Evolutionary conservation across 345 rosid genomes (phyloP).

Genomic region (Physaria fendleri): DNA sequence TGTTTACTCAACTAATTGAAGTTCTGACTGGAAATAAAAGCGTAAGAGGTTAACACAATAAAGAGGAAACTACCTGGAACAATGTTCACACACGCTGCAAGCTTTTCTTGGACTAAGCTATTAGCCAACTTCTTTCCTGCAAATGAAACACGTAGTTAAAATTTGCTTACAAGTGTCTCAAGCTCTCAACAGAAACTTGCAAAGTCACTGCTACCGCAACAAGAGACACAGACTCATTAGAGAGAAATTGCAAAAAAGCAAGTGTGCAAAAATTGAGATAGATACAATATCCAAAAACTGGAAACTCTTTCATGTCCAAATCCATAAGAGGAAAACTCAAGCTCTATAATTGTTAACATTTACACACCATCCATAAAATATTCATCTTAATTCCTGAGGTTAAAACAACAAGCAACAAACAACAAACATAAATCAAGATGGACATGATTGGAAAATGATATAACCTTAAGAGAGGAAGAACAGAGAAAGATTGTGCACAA

Average conservation of each 20-base stretch:
- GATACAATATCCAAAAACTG: background rate
- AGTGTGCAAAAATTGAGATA: no score
- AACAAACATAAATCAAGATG: background rate
- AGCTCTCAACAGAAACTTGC: background rate
- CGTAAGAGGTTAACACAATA: background rate
- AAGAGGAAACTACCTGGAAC: slow-evolving; percentile 56
- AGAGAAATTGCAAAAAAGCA: background rate
- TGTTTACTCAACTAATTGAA: background rate
- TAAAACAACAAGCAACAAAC: background rate
- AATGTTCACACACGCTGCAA: slow-evolving; percentile 89
- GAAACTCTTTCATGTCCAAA: background rate
- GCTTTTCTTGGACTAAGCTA: slow-evolving; percentile 72
- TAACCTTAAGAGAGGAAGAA: slow-evolving; percentile 48
- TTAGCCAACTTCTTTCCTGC: slow-evolving; percentile 88
- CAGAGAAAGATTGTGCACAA: slow-evolving; percentile 47
- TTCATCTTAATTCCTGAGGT: background rate
- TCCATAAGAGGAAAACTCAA: background rate
- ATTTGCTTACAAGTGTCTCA: background rate
- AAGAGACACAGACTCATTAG: background rate
- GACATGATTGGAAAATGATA: no score
- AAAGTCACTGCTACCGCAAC: background rate
- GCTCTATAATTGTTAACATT: background rate
- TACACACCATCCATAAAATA: background rate
- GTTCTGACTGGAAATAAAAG: background rate
- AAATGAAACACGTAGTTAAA: background rate